Evolutionary conservation across 164 flowering plant species (phyloP), one percentile per base, ranked within the genome.

Genomic region (Liriodendron chinense): DNA sequence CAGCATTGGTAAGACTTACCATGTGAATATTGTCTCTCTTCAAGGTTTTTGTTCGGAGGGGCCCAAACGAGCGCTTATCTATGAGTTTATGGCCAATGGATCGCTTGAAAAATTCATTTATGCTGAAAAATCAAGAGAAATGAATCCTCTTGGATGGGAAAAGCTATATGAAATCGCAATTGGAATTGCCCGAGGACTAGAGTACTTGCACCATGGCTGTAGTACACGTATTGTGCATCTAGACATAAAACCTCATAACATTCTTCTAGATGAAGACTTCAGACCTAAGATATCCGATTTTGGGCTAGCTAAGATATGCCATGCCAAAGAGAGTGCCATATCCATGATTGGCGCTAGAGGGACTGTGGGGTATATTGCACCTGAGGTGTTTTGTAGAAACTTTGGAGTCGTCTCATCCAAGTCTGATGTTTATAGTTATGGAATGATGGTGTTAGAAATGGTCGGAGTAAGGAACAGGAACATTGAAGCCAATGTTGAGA

Each of bases 171-270:
- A n/a, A n/a, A n/a, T n/a, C n/a, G n/a, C n/a, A n/a, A n/a, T n/a
- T n/a, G n/a, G n/a, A n/a, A n/a, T n/a, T n/a, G n/a, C n/a, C n/a
- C n/a, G n/a, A n/a, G n/a, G n/a, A n/a, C n/a, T n/a, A n/a, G n/a
- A n/a, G n/a, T n/a, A n/a, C n/a, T n/a, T n/a, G n/a, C n/a, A n/a
- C n/a, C n/a, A n/a, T n/a, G n/a, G n/a, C n/a, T n/a, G n/a, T n/a
- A n/a, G n/a, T 1, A 28, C 34, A 28, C 62, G 74, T 4, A 72
- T 72, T 34, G 7, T 72, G 3, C 74, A 72, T 59, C n/a, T 72
- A 9, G 74, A 72, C 66, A 72, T 72, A 20, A 72, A 72, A 23
- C 74, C 74, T 22, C 67, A 71, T 50, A 71, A 71, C 62, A 71
- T 71, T 13, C 34, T 71, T n/a, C n/a, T 71, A 3, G 64, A 71